Evolutionary conservation across 2,329 filamentous ascomycete genomes (phyloP), one percentile per base, ranked within the genome.

Genomic region (Magnaporthiopsis poae): DNA sequence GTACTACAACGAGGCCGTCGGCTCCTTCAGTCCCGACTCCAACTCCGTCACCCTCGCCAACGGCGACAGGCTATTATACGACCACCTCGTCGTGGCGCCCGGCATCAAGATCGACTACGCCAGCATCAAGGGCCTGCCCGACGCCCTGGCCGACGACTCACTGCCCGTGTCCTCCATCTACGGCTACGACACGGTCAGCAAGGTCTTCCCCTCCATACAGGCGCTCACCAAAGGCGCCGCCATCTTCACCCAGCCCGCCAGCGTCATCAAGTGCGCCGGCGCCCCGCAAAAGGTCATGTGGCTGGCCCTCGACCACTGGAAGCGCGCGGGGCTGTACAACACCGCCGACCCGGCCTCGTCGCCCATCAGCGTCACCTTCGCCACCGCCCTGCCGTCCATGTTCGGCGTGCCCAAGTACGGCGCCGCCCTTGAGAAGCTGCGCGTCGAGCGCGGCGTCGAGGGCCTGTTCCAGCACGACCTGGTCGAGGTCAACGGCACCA

Each of bases 221-320:
- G 79, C 75, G 29, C 76, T 86, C 33, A 71, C 77, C 9, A 78
- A 79, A 67, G 85, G 85, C 2, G 75, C 72, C 5, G 85, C 85
- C 56, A 80, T 87, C 69, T 87, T 87, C 76, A 86, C 84, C 0
- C 84, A 86, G 69, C 85, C 85, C 2, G 78, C 82, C 0, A 84
- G 85, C 61, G 77, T 81, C 7, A 78, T 87, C 75, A 87, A 87
- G 75, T 87, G 85, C 69, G 85, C 85, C 2, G 85, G 85, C 61
- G 85, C 84, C 2, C 85, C 85, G 13, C 85, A 87, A 69, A 87
- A 87, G 75, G 77, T 81, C 71, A 82, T 87, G 83, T 87, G 85
- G 85, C 79, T 87, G 21, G 85, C 85, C 0, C 75, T 86, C 60
- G 83, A 87, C 71, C 74, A 84, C 74, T 87, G 85, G 85, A 84